These are phyloP conservation scores for Aureobasidium leucospermi DNA, from an alignment of 2,329 filamentous ascomycete species.

Conservation along the genomic window DNA sequence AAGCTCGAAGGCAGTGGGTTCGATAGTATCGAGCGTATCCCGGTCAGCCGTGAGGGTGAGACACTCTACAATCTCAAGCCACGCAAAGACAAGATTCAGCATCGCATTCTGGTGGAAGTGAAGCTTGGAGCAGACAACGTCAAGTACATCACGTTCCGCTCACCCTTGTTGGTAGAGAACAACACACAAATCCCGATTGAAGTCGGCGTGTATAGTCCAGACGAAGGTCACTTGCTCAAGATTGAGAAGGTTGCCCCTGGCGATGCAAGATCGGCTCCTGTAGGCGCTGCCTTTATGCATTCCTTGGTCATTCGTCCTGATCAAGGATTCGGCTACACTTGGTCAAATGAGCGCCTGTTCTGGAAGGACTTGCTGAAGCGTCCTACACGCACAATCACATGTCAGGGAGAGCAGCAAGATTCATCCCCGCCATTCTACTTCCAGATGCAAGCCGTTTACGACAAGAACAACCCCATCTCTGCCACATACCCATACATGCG, in stretches of 20 bases:
- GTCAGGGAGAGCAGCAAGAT: conserved; percentile 76
- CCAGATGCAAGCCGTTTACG: conserved; percentile 81
- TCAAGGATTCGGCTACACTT: conserved; percentile 91
- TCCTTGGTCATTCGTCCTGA: conserved; percentile 82
- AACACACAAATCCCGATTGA: conserved; percentile 95
- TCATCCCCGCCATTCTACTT: conserved; percentile 83
- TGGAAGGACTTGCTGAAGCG: conserved; percentile 86
- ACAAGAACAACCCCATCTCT: conserved; percentile 74
- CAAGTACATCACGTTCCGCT: conserved; percentile 94
- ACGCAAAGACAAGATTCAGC: conserved; percentile 74
- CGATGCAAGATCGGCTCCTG: conserved; percentile 79
- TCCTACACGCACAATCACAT: conserved; percentile 80
- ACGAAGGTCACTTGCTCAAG: conserved; percentile 84
- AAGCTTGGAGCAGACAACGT: conserved; percentile 89
- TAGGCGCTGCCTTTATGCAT: conserved; percentile 87
- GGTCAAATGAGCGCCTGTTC: conserved; percentile 83
- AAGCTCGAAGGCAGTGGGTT: conserved; percentile 90
- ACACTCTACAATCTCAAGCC: conserved; percentile 82
- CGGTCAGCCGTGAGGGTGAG: conserved; percentile 90
- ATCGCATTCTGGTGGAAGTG: conserved; percentile 87
- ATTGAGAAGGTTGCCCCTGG: conserved; percentile 97
- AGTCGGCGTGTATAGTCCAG: conserved; percentile 78
- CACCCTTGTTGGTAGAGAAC: conserved; percentile 87
- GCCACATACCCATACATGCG: conserved; percentile 90
- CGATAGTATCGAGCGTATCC: conserved; percentile 79